Base-by-base conservation (phyloP, 2,329 filamentous ascomycete species). In the Sporothrix humicola region DNA sequence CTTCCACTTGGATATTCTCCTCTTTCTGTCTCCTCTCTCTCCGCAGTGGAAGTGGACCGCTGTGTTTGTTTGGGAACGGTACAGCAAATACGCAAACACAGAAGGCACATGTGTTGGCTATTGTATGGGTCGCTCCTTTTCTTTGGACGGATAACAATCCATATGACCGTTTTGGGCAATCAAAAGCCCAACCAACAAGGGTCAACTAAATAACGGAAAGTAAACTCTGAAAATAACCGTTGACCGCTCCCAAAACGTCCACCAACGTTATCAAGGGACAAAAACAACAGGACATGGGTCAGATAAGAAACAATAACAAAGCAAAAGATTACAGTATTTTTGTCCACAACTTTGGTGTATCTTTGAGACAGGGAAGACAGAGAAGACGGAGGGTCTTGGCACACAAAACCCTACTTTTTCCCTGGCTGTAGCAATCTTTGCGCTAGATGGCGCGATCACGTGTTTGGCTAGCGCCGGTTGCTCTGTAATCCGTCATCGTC, bases 11-110 rank as follows among this genome's bases (percentile, higher is more conserved):
- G 31, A 5, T 37, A 37, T 20, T 58, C n/a, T 31, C 50, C 20
- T 48, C 52, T 54, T 54, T 46, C 61, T 46, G 59, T n/a, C 65
- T 69, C 65, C 65, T 69, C 65, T 69, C 61, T 65, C 61, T 66
- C 61, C 61, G 13, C 42, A 66, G 42, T 66, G 56, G 56, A 59
- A 37, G 26, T 20, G 17, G 17, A 10, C 61, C 61, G 48, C 61
- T 20, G 61, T 65, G 61, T 48, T 48, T 66, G 61, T 66, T 66
- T 46, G 61, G 61, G 4, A 66, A 48, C 61, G 42, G 61, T 66
- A 66, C 61, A 66, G 61, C 61, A 66, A 66, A 48, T 66, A 66
- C 61, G 61, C 42, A 66, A 46, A 66, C 61, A 46, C 42, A 17
- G 42, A 37, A 37, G 31, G 31, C 31, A 37, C 31, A 37, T 37